Base-by-base conservation (phyloP, 345 rosid genomes). In the Geranium brycei region DNA sequence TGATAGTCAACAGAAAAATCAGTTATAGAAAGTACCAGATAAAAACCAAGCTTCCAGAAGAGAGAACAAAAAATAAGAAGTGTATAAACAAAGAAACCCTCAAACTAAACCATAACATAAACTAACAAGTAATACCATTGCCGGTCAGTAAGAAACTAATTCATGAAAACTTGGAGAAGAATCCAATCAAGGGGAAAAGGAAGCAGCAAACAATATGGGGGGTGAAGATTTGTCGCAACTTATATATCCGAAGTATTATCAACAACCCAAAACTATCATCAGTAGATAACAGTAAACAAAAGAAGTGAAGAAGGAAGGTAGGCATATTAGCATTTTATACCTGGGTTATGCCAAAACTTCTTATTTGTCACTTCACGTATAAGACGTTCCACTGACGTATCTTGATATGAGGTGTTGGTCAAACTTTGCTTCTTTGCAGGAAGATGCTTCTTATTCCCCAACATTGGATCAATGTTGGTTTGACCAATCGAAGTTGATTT, bases 351-450 rank as follows among this genome's bases (percentile, higher is more conserved):
- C 99, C 99, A 95, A 73, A 91, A 83, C 73, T 88, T 95, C 73
- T 88, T 88, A 70, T 79, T 88, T 40, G 97, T 95, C 79, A 91
- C 96, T 78, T 95, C 99, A 66, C 99, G 78, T 78, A 95, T 87
- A 35, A 95, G 89, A 60, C 99, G 97, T 73, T 95, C 99, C 71
- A 95, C 99, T 17, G 99, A 95, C 19, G 99, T 83, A 77, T 95
- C 99, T 68, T 85, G 97, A 75, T 91, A 91, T 17, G 83, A 71
- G 59, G 64, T 68, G 71, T 75, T 71, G 61, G 62, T 73, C 55
- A 68, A 63, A 31, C 68, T 68, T 62, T 78, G 68, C 76, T 87
- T 95, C 81, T 88, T 93, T 66, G 78, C 64, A 72, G 79, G 71
- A 68, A 74, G 75, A 72, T 75, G 76, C 76, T 91, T 93, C 79